A percentile compares a stretch with the other conserved stretches of the same genome.
Conservation (phyloP, 257 asterid genomes). For the Craterostigma plantagineum region DNA sequence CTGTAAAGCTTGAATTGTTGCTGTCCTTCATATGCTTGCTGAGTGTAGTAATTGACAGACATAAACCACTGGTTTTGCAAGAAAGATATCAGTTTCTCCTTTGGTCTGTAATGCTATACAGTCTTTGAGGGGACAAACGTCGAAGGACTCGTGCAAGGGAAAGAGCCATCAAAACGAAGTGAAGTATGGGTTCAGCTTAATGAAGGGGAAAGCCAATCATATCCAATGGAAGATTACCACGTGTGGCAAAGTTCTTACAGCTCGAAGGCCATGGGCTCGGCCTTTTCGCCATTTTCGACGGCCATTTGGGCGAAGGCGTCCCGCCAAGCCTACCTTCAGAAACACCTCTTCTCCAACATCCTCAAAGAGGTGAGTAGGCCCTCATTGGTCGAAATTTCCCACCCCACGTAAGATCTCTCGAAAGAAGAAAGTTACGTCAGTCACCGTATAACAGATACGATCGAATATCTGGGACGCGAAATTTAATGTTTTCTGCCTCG, state of each 20-base stretch:
- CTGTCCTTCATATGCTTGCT: too few species aligned
- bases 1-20: too few species aligned
- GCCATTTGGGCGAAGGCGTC: conserved; percentile 76
- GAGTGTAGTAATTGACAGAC: too few species aligned
- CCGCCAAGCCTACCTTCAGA: conserved; percentile 90
- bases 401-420: too few species aligned
- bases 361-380: conserved; percentile 55
- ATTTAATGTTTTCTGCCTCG: too few species aligned
- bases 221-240: conserved; percentile 96
- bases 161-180: conserved; percentile 38
- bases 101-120: conserved; percentile 3
- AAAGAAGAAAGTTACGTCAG: too few species aligned
- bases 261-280: conserved; percentile 49
- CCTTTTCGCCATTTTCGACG: conserved; percentile 77
- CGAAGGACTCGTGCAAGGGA: conserved; percentile 61
- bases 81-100: too few species aligned
- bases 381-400: too few species aligned
- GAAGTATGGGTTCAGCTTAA: conserved; percentile 66
- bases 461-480: too few species aligned
- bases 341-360: conserved; percentile 66
- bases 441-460: too few species aligned
- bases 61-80: too few species aligned
- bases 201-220: conserved; percentile 84
- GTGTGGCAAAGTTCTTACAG: conserved; percentile 72
- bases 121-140: conserved; percentile 39